Evolutionary conservation across 164 flowering plant species (phyloP).

Genomic region (Liriodendron chinense): DNA sequence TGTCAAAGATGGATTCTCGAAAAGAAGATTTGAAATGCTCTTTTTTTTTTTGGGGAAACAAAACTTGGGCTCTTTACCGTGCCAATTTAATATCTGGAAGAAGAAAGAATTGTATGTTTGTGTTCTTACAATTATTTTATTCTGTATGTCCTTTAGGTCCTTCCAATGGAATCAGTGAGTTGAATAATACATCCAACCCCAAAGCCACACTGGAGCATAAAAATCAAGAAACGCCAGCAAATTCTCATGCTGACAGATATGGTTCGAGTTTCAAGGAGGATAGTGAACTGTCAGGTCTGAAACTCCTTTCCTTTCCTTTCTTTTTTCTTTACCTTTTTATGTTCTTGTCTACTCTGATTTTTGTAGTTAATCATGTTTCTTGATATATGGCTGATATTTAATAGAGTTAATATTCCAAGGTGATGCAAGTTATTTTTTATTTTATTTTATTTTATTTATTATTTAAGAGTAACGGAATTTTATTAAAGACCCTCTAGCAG

Average conservation of each 20-base stretch:
- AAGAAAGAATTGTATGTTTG: neutral
- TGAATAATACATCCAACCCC: neutral
- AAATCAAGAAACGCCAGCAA: neutral
- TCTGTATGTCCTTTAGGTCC: conserved; percentile 8
- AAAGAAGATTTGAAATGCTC: neutral
- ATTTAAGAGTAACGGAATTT: too few species aligned
- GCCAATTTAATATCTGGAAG: neutral
- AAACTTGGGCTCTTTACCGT: neutral
- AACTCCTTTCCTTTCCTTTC: neutral
- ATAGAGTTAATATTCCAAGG: too few species aligned
- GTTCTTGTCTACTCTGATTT: neutral
- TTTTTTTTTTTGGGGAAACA: neutral
- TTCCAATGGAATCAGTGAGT: conserved; percentile 8
- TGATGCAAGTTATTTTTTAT: too few species aligned
- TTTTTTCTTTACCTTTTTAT: neutral
- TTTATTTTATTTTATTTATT: too few species aligned
- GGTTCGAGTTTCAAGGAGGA: neutral
- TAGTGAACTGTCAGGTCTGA: neutral
- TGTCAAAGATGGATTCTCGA: too few species aligned
- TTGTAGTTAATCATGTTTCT: too few species aligned
- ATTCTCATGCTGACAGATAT: neutral
- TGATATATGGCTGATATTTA: too few species aligned
- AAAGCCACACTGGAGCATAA: neutral
- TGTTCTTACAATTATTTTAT: neutral
- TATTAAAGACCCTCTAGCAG: too few species aligned